Evolutionary conservation across 2,329 filamentous ascomycete genomes (phyloP).

Genomic region (Fusarium secorum): DNA sequence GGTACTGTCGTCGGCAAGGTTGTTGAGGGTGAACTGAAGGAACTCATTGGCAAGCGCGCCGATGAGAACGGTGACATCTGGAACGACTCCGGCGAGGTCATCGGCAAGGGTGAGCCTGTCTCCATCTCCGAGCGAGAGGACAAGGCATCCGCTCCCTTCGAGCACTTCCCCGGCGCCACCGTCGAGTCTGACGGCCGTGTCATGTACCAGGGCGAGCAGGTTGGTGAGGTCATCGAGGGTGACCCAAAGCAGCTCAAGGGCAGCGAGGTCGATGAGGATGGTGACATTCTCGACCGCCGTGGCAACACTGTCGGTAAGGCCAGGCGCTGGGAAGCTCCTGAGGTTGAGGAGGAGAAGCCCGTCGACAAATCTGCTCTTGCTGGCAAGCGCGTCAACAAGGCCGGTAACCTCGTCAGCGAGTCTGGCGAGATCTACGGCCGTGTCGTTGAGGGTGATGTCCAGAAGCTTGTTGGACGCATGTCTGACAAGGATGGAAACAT

Average conservation of each 20-base stretch:
- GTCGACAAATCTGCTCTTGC: conserved; percentile 69
- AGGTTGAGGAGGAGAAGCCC: conserved; percentile 58
- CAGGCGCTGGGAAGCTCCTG: conserved; percentile 69
- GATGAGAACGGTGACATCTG: conserved; percentile 75
- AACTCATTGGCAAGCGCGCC: conserved; percentile 69
- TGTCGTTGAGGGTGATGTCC: conserved; percentile 71
- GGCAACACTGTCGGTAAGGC: conserved; percentile 73
- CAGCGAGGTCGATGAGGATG: conserved; percentile 72
- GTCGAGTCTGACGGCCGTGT: conserved; percentile 63
- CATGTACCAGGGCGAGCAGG: conserved; percentile 59
- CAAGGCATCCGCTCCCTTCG: conserved; percentile 61
- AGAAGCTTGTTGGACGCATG: conserved; percentile 71
- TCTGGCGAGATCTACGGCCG: conserved; percentile 67
- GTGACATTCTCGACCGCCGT: conserved; percentile 72
- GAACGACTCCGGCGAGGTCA: conserved; percentile 72
- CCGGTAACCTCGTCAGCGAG: conserved; percentile 67
- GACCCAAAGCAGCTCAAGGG: conserved; percentile 70
- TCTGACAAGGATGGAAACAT: conserved; percentile 76
- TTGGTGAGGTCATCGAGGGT: conserved; percentile 70
- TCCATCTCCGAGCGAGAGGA: conserved; percentile 62
- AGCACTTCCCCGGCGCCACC: conserved; percentile 63
- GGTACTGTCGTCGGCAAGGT: conserved; percentile 68
- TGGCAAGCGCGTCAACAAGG: conserved; percentile 76
- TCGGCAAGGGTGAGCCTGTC: conserved; percentile 70
- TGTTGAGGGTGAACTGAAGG: conserved; percentile 68